Evolutionary conservation across 257 asterid species (phyloP).

Genomic region (Thymus mandschuricus): DNA sequence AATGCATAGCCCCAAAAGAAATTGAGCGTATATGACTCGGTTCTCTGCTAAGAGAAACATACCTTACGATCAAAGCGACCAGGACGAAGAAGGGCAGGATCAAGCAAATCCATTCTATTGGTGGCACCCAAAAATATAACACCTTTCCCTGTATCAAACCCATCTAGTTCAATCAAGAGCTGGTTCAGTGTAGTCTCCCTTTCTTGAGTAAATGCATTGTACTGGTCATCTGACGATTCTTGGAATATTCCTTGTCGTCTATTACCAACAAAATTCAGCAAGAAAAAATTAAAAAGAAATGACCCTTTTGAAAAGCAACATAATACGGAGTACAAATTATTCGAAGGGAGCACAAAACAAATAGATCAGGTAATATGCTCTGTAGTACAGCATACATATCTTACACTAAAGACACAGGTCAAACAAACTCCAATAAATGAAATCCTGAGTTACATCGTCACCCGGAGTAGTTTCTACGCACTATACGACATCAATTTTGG

Average conservation of each 20-base stretch:
- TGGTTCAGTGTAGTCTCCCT: slow-evolving; percentile 97
- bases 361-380: neutral
- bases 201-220: slow-evolving; percentile 94
- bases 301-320: neutral
- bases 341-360: neutral
- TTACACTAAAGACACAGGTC: neutral
- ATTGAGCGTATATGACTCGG: slow-evolving; percentile 12
- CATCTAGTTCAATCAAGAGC: slow-evolving; percentile 94
- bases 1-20: slow-evolving; percentile 15
- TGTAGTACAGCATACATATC: neutral
- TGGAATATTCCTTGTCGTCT: slow-evolving; percentile 88
- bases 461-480: neutral
- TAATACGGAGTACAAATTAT: slow-evolving; percentile 3
- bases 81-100: slow-evolving; percentile 99
- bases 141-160: slow-evolving; percentile 99
- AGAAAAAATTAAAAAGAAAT: neutral
- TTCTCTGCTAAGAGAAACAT: slow-evolving; percentile 35
- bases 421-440: slow-evolving; percentile 2
- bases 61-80: slow-evolving; percentile 99
- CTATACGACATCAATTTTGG: neutral
- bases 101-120: slow-evolving; percentile 91
- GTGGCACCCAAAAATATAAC: slow-evolving; percentile 98
- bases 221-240: slow-evolving; percentile 53
- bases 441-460: neutral
- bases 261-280: slow-evolving; percentile 34